Evolutionary conservation across 768 basidiomycete genomes (phyloP).

Genomic region (Boletus reticulatus): DNA sequence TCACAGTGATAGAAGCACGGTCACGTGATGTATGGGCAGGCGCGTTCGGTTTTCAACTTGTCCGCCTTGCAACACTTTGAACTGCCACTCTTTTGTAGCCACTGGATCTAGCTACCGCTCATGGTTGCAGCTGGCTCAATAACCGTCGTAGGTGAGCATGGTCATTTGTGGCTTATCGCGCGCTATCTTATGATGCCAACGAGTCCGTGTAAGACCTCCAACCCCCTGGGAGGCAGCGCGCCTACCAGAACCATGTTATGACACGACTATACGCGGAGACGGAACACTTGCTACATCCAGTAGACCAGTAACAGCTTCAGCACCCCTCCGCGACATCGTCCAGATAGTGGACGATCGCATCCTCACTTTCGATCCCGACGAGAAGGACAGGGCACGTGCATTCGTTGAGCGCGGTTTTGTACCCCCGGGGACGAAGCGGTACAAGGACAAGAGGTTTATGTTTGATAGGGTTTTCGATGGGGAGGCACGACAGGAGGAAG

Average conservation of each 20-base stretch:
- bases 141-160: conserved; percentile 69
- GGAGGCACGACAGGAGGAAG: conserved; percentile 77
- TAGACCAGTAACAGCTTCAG: conserved; percentile 47
- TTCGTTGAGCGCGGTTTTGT: conserved; percentile 85
- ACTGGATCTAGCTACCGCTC: conserved; percentile 11
- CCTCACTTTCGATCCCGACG: conserved; percentile 93
- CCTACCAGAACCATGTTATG: conserved; percentile 72
- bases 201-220: conserved; percentile 91
- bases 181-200: conserved; percentile 11
- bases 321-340: conserved; percentile 72
- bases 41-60: conserved; percentile 34
- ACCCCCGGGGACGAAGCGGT: conserved; percentile 86
- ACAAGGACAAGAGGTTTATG: conserved; percentile 96
- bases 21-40: conserved; percentile 27
- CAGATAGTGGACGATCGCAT: conserved; percentile 94
- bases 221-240: conserved; percentile 82
- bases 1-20: conserved; percentile 16
- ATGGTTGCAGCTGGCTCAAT: conserved; percentile 89
- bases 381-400: conserved; percentile 75
- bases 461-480: conserved; percentile 92
- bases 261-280: conserved; percentile 74
- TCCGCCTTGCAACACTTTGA: neutral
- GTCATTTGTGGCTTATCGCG: neutral
- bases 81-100: neutral
- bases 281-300: conserved; percentile 76